These are phyloP conservation scores for Phoenix dactylifera DNA, from an alignment of 176 grass and related monocot genomes.

Conservation along the genomic window DNA sequence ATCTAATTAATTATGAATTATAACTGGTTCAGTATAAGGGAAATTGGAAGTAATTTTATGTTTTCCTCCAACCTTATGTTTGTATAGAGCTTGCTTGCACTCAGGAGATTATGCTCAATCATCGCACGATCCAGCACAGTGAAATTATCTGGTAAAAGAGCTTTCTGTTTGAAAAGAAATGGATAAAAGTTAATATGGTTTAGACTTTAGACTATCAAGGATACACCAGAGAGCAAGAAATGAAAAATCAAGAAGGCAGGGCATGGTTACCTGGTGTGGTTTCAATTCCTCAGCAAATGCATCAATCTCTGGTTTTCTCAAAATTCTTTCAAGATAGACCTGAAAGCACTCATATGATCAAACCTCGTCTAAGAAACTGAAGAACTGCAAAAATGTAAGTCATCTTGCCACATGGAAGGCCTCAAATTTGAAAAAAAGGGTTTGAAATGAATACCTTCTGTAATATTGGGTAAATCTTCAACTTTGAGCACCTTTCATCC, in stretches of 20 bases:
- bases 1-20: conserved; percentile 9
- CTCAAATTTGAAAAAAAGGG: neutral
- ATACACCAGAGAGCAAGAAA: neutral
- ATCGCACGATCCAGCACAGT: conserved; percentile 96
- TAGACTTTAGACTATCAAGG: neutral
- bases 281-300: conserved; percentile 95
- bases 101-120: conserved; percentile 99
- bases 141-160: conserved; percentile 82
- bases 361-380: neutral
- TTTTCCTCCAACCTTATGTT: conserved; percentile 71
- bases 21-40: neutral
- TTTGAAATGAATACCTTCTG: conserved; percentile 56
- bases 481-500: conserved; percentile 98
- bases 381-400: neutral
- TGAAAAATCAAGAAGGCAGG: neutral
- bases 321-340: conserved; percentile 99
- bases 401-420: no score
- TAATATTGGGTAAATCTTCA: conserved; percentile 98
- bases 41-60: neutral
- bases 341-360: conserved; percentile 23
- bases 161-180: conserved; percentile 57
- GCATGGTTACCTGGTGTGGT: conserved; percentile 62
- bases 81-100: conserved; percentile 91
- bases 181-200: conserved; percentile 1
- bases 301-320: conserved; percentile 98